phyloP scores from a whole-genome alignment of 176 grass and related monocot genomes.

The Canna indica region DNA sequence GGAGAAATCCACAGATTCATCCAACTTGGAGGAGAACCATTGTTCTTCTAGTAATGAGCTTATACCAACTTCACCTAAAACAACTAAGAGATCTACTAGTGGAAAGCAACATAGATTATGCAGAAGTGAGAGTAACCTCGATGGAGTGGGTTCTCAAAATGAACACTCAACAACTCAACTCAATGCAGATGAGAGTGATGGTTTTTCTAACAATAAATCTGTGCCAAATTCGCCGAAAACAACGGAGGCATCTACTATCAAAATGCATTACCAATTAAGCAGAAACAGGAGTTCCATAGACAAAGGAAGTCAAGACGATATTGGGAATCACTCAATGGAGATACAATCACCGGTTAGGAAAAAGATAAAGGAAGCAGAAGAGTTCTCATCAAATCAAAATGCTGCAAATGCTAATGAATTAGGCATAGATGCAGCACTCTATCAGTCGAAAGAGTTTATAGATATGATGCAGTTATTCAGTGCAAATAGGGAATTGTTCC shows the following conservation, averaged over 20 bases:
- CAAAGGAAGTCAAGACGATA: conserved; percentile 9
- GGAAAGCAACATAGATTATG: neutral
- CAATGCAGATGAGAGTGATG: neutral
- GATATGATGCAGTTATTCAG: conserved; percentile 52
- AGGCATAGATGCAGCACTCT: conserved; percentile 12
- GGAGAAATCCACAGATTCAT: conserved; percentile 14
- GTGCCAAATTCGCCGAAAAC: neutral
- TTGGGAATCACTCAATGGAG: conserved; percentile 14
- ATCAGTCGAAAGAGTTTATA: conserved; percentile 53
- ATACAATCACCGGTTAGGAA: neutral
- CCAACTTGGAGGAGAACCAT: conserved; percentile 8
- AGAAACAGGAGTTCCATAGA: conserved; percentile 10
- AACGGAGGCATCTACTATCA: neutral
- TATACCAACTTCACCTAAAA: neutral
- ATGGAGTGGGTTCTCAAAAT: neutral
- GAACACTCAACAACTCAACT: neutral
- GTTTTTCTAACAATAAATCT: neutral
- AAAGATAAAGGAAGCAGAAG: conserved; percentile 10
- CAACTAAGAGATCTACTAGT: neutral
- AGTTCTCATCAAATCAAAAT: conserved; percentile 18
- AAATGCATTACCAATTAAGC: conserved; percentile 6
- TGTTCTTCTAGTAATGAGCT: conserved; percentile 19
- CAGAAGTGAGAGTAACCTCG: neutral
- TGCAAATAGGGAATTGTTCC: conserved; percentile 49
- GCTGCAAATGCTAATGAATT: neutral